A percentile compares a stretch with the other conserved stretches of the same genome.
phyloP scores from a whole-genome alignment of 805 yeast species.

The Candida nemodendra region DNA sequence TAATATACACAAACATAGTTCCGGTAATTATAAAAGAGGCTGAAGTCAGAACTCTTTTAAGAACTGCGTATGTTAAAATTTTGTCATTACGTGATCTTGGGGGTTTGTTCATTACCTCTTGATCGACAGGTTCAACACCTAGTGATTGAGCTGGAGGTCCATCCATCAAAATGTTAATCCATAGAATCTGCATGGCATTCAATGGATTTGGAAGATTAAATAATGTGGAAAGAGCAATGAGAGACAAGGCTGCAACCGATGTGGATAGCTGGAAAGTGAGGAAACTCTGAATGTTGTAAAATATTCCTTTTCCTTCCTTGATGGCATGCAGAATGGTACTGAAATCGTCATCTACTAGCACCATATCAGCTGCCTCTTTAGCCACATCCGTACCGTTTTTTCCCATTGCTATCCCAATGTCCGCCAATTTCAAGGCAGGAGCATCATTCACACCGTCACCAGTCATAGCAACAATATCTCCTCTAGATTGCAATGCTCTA shows the following conservation, averaged over 20 bases:
- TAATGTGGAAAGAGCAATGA: slow-evolving; percentile 83
- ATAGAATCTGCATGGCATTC: slow-evolving; percentile 96
- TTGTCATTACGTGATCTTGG: slow-evolving; percentile 87
- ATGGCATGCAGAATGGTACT: slow-evolving; percentile 91
- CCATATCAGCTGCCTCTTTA: slow-evolving; percentile 98
- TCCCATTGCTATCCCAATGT: slow-evolving; percentile 94
- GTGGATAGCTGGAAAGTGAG: slow-evolving; percentile 95
- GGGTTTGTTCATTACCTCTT: slow-evolving; percentile 93
- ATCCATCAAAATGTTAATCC: slow-evolving; percentile 98
- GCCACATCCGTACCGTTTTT: slow-evolving; percentile 97
- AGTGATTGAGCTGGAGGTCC: slow-evolving; percentile 98
- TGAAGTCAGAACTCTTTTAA: slow-evolving; percentile 71
- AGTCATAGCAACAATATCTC: slow-evolving; percentile 98
- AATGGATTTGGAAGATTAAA: slow-evolving; percentile 90
- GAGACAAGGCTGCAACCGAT: slow-evolving; percentile 88
- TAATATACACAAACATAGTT: slow-evolving; percentile 80
- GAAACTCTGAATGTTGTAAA: slow-evolving; percentile 91
- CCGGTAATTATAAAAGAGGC: slow-evolving; percentile 79
- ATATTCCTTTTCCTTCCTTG: slow-evolving; percentile 97
- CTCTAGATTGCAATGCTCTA: slow-evolving; percentile 83
- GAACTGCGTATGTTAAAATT: slow-evolving; percentile 68
- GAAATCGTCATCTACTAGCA: slow-evolving; percentile 94
- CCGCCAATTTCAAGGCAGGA: slow-evolving; percentile 95
- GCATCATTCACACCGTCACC: slow-evolving; percentile 99
- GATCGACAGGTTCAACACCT: slow-evolving; percentile 97